Conservation (phyloP, 768 basidiomycete genomes). For the Phanerochaete sordida region DNA sequence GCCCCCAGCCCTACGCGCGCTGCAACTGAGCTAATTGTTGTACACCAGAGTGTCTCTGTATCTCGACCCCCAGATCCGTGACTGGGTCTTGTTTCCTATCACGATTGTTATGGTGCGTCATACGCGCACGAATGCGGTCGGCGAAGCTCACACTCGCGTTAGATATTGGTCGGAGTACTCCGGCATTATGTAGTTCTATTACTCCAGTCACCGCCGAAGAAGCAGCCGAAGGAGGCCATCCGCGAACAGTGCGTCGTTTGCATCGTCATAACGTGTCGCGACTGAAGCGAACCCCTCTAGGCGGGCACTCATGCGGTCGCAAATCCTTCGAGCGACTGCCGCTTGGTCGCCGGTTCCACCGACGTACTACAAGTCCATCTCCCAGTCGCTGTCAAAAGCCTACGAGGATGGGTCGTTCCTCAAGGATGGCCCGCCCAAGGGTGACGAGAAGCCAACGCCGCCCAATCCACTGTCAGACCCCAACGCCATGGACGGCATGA, state of each 20-base stretch:
- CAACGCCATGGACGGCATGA: conserved; percentile 95
- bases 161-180: conserved; percentile 92
- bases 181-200: conserved; percentile 90
- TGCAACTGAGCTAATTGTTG: neutral
- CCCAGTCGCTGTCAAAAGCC: conserved; percentile 66
- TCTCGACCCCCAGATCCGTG: conserved; percentile 94
- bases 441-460: conserved; percentile 51
- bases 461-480: conserved; percentile 89
- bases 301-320: conserved; percentile 76
- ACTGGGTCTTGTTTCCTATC: conserved; percentile 94
- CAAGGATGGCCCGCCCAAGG: conserved; percentile 75
- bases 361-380: conserved; percentile 68
- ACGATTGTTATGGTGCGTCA: conserved; percentile 88
- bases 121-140: conserved; percentile 5
- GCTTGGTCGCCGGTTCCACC: conserved; percentile 79
- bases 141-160: conserved; percentile 2
- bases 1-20: conserved; percentile 2
- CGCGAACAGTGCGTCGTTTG: conserved; percentile 81
- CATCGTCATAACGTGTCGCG: neutral
- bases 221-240: conserved; percentile 67
- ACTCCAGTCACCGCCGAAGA: conserved; percentile 82
- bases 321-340: conserved; percentile 79
- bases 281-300: conserved; percentile 30
- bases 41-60: conserved; percentile 48
- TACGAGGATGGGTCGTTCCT: conserved; percentile 79